These are phyloP conservation scores for Chlorella sp. DNA, from an alignment of 139 green algal genomes.

Conservation along the genomic window DNA sequence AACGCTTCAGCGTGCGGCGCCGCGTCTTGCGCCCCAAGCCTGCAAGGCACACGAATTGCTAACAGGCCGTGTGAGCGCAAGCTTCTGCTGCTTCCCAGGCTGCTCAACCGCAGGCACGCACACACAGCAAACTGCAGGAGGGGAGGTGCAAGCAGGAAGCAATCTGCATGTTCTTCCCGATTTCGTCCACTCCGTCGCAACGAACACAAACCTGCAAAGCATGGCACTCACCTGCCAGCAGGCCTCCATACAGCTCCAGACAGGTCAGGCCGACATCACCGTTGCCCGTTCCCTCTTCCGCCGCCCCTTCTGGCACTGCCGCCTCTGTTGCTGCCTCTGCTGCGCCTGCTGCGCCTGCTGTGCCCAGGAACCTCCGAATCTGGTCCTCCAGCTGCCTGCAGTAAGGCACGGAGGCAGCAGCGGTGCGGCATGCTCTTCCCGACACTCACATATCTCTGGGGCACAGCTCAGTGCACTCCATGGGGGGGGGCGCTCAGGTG, in stretches of 20 bases:
- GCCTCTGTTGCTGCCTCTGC: neutral
- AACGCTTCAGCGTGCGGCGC: conserved; percentile 35
- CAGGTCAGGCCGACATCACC: neutral
- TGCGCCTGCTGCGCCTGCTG: neutral
- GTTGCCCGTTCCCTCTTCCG: neutral
- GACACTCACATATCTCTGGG: no score
- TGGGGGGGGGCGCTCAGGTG: neutral
- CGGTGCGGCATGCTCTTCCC: no score
- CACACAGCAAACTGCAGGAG: no score
- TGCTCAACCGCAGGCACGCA: neutral
- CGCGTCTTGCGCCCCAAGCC: conserved; percentile 6
- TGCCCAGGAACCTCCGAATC: neutral
- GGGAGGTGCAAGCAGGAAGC: no score
- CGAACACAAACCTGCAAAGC: neutral
- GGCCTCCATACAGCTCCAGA: neutral
- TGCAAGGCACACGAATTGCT: neutral
- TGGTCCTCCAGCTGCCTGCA: conserved; percentile 9
- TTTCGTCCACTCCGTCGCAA: neutral
- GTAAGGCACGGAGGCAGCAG: neutral
- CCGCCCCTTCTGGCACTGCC: neutral
- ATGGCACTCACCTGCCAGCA: conserved; percentile 15
- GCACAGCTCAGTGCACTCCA: no score
- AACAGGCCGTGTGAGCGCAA: neutral
- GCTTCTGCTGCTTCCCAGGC: neutral
- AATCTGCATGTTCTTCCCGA: neutral